These are phyloP conservation scores for Solanum bukasovii DNA, from an alignment of 257 asterid genomes.

Conservation along the genomic window DNA sequence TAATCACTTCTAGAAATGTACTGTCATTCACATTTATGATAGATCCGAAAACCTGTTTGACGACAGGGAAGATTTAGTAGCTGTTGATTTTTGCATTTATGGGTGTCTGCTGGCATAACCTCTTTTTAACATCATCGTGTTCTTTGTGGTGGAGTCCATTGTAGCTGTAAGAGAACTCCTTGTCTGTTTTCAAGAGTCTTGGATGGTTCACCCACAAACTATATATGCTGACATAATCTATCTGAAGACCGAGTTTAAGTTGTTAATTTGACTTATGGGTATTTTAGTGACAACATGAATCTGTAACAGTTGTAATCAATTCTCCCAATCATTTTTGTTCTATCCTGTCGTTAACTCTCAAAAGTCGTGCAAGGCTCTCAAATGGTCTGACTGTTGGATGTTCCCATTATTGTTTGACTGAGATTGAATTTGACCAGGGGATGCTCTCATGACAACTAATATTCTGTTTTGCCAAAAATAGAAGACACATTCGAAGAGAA, in stretches of 20 bases:
- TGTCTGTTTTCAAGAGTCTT: not conserved
- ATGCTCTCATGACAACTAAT: not conserved
- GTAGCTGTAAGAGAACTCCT: not conserved
- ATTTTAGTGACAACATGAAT: not conserved
- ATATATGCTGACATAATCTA: not conserved
- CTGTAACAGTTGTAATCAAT: not conserved
- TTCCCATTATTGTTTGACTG: not conserved
- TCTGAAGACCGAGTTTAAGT: not conserved
- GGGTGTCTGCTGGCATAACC: not conserved
- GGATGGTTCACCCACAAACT: not conserved
- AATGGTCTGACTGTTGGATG: not conserved
- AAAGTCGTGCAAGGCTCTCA: not conserved
- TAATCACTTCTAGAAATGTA: not conserved
- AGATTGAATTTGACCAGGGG: not conserved
- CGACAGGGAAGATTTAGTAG: not conserved
- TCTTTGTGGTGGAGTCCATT: not conserved
- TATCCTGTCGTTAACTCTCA: not conserved
- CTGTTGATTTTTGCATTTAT: not conserved
- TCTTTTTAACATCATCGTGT: not conserved
- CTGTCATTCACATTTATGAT: not conserved
- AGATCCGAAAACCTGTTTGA: not conserved
- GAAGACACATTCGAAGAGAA: not conserved
- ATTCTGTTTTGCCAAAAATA: not conserved
- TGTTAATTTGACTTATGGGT: not conserved
- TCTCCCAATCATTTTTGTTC: not conserved